A percentile compares a stretch with the other conserved stretches of the same genome.
Evolutionary conservation across 192 early-diverging fungal genomes (phyloP).

Genomic region (Entrophospora sp.): DNA sequence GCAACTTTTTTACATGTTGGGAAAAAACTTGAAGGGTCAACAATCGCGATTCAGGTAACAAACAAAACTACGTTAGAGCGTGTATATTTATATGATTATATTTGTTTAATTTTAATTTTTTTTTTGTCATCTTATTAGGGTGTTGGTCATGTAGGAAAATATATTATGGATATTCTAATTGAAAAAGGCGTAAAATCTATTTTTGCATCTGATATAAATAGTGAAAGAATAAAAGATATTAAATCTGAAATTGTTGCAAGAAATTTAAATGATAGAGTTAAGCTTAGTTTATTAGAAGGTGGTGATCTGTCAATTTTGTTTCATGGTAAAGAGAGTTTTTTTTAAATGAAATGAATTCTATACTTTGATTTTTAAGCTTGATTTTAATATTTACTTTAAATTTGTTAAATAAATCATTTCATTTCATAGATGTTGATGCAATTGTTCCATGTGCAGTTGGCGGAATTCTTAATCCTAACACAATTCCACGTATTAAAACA

Average conservation of each 20-base stretch:
- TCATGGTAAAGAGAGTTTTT: no score
- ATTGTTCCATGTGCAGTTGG: slow-evolving; percentile 37
- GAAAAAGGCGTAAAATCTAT: slow-evolving; percentile 23
- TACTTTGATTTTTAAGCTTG: neutral
- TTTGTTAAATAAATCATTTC: no score
- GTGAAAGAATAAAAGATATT: no score
- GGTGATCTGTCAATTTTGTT: slow-evolving; percentile 24
- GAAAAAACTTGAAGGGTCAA: slow-evolving; percentile 23
- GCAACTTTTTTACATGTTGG: slow-evolving; percentile 31
- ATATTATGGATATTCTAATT: slow-evolving; percentile 24
- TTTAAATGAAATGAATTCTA: no score
- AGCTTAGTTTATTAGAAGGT: neutral
- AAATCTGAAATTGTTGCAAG: no score
- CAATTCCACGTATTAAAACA: slow-evolving; percentile 25
- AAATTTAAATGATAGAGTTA: neutral
- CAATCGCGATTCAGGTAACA: slow-evolving; percentile 32
- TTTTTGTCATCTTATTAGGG: neutral
- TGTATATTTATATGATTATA: neutral
- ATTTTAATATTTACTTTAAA: neutral
- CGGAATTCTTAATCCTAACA: slow-evolving; percentile 28
- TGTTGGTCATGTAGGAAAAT: slow-evolving; percentile 29
- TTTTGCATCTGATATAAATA: no score
- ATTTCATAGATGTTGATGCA: slow-evolving; percentile 28
- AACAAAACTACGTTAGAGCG: neutral
- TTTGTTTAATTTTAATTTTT: neutral